A percentile compares a stretch with the other conserved stretches of the same genome.
phyloP scores from a whole-genome alignment of 768 basidiomycete species.

The Suillus luteus region DNA sequence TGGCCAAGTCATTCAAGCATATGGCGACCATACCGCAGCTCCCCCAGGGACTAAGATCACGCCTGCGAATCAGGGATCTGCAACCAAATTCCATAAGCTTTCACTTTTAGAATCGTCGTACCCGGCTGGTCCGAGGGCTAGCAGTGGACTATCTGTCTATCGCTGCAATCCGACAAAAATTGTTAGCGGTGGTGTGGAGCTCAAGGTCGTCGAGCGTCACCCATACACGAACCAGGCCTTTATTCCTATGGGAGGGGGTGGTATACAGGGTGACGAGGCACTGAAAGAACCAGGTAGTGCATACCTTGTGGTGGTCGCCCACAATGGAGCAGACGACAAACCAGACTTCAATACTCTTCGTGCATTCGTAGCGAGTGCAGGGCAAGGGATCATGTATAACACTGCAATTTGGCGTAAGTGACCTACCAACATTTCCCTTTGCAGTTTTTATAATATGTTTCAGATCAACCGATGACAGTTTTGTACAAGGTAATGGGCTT shows the following conservation, averaged over 20 bases:
- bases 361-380: constrained; percentile 78
- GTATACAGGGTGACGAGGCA: constrained; percentile 42
- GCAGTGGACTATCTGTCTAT: constrained; percentile 79
- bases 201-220: constrained; percentile 87
- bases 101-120: constrained; percentile 71
- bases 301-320: constrained; percentile 87
- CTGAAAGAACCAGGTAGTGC: constrained; percentile 48
- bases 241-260: constrained; percentile 83
- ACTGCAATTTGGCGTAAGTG: constrained; percentile 89
- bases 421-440: not conserved
- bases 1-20: constrained; percentile 92
- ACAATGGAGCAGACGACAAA: constrained; percentile 72
- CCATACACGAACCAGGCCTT: constrained; percentile 90
- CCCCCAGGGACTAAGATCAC: constrained; percentile 75
- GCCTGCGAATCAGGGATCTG: constrained; percentile 86
- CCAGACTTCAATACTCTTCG: constrained; percentile 76
- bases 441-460: constrained; percentile 15
- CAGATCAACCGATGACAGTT: constrained; percentile 93
- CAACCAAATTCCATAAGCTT: constrained; percentile 91
- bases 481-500: constrained; percentile 57
- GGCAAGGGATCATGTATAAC: constrained; percentile 87
- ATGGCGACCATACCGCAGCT: constrained; percentile 62
- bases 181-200: constrained; percentile 50
- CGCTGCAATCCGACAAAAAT: constrained; percentile 62
- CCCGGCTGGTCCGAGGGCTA: constrained; percentile 54